Evolutionary conservation across 2,329 filamentous ascomycete species (phyloP).

Genomic region (Ilyonectria robusta): DNA sequence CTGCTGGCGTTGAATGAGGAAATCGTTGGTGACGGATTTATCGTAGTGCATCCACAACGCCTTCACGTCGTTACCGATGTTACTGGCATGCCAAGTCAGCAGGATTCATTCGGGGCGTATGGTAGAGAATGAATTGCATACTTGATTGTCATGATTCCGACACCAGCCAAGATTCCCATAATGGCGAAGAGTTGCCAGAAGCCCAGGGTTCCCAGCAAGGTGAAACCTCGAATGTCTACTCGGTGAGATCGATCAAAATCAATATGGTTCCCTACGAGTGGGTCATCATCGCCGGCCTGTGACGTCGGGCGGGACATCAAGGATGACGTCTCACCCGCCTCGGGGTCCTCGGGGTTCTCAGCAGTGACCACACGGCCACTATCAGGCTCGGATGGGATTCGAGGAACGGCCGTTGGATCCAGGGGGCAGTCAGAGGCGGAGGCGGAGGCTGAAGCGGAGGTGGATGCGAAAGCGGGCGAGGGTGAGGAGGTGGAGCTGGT

Average conservation of each 20-base stretch:
- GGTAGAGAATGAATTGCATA: conserved; percentile 60
- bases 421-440: conserved; percentile 22
- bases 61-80: conserved; percentile 92
- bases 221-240: conserved; percentile 91
- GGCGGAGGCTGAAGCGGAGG: conserved; percentile 21
- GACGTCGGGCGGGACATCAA: conserved; percentile 78
- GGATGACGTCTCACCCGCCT: conserved; percentile 83
- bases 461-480: conserved; percentile 37
- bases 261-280: conserved; percentile 71
- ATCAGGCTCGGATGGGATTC: conserved; percentile 46
- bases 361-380: conserved; percentile 45
- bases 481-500: conserved; percentile 50
- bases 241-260: conserved; percentile 82
- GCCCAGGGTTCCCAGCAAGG: conserved; percentile 78
- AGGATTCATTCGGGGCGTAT: conserved; percentile 1
- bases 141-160: conserved; percentile 99
- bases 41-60: conserved; percentile 93
- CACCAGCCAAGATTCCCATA: conserved; percentile 91
- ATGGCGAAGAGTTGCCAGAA: conserved; percentile 94
- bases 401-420: conserved; percentile 42
- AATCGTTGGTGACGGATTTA: conserved; percentile 77
- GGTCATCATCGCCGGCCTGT: conserved; percentile 61
- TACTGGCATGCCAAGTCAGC: conserved; percentile 67
- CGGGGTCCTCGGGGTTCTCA: conserved; percentile 53
- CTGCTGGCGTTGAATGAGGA: conserved; percentile 85